Base-by-base conservation (phyloP, 2,329 filamentous ascomycete genomes). In the Botrytis hyacinthi region DNA sequence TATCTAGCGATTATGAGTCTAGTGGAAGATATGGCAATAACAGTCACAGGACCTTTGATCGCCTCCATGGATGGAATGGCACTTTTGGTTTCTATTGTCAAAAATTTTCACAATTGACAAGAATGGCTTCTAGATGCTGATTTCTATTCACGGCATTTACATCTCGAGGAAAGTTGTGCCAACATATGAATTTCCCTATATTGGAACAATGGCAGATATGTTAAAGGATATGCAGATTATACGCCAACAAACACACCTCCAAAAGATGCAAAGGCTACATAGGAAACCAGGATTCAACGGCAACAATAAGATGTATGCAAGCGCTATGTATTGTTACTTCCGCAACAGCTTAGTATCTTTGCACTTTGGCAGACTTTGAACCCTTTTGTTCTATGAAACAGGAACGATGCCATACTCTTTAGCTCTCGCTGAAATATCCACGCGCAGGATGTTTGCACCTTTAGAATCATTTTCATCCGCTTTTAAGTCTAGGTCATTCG, bases 401-500 rank as follows among this genome's bases (percentile, higher is more conserved):
- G 48, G 26, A 26, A 68, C 62, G 29, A 72, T 32, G 42, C 37
- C 62, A 66, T 61, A 40, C 32, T 51, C 16, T 68, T 54, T 22
- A 42, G 20, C n/a, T 69, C 71, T 73, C 51, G 40, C 61, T 69
- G 54, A 69, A 69, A 60, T 35, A 54, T 59, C 20, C 37, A 22
- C 12, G 14, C 8, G 48, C 37, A 46, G 9, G n/a, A 32, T 9
- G 16, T 18, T 26, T 51, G 29, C 51, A 61, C 61, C 32, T 9
- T 60, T n/a, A 40, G 22, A 26, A 74, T 76, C 73, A 77, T 73
- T 74, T 76, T 37, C 75, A 75, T 32, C 73, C 72, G 40, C 74
- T 71, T 76, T 40, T n/a, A 57, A 75, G 66, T 74, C 73, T 35
- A 75, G 66, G 29, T 78, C 76, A 63, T 74, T 76, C n/a, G 75